These are phyloP conservation scores for Tetradesmus obliquus DNA, from an alignment of 139 green algal species.

Conservation along the genomic window DNA sequence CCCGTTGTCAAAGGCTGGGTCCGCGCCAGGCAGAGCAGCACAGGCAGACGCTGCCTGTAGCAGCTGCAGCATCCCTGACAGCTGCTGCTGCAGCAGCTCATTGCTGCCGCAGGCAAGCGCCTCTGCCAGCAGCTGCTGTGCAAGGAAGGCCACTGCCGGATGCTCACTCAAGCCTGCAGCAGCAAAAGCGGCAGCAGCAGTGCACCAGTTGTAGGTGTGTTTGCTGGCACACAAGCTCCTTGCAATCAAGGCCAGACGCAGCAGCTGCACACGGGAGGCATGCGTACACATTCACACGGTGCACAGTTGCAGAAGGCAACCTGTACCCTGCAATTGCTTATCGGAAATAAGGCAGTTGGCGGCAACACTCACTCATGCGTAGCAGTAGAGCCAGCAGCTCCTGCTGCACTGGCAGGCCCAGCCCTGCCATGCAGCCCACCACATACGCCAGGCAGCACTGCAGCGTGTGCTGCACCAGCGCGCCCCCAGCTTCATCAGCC, in stretches of 20 bases:
- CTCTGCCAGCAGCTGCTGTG: slow-evolving; percentile 34
- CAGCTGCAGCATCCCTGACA: slow-evolving; percentile 6
- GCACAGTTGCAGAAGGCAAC: no score
- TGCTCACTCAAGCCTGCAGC: slow-evolving; percentile 2
- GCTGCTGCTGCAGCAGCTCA: slow-evolving; percentile 1
- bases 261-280: background rate
- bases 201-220: no score
- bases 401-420: background rate
- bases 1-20: background rate
- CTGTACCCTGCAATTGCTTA: no score
- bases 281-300: no score
- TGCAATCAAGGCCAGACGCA: background rate
- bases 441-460: slow-evolving; percentile 4
- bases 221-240: no score
- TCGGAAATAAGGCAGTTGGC: background rate
- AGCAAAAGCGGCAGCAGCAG: background rate
- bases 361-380: background rate
- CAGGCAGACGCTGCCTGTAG: background rate
- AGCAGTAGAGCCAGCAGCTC: background rate
- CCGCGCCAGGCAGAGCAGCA: background rate
- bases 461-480: slow-evolving; percentile 25
- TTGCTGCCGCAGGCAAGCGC: background rate
- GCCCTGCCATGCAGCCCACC: background rate
- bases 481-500: background rate
- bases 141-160: slow-evolving; percentile 7